Evolutionary conservation across 1,139 yeast genomes (phyloP).

Genomic region (Komagataea norvegica): DNA sequence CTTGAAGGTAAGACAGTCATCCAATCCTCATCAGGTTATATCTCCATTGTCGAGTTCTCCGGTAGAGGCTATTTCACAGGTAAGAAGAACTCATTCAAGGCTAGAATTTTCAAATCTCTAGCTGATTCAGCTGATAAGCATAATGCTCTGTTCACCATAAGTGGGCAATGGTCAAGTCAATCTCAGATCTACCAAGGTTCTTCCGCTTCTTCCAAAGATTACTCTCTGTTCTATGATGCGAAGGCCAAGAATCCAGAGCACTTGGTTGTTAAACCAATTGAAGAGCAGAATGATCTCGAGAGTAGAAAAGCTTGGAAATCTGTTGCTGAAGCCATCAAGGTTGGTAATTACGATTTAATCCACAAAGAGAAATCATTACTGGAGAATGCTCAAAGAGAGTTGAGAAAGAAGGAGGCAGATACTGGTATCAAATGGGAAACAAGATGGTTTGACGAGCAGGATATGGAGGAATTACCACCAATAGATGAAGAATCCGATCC

Average conservation of each 20-base stretch:
- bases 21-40: conserved; percentile 75
- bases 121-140: conserved; percentile 45
- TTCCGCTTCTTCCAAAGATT: conserved; percentile 29
- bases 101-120: conserved; percentile 60
- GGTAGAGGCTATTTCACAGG: conserved; percentile 98
- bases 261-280: conserved; percentile 71
- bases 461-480: conserved; percentile 34
- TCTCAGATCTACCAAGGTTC: conserved; percentile 41
- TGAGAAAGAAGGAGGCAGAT: conserved; percentile 66
- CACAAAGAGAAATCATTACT: conserved; percentile 68
- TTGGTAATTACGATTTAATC: conserved; percentile 69
- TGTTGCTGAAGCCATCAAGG: conserved; percentile 82
- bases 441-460: conserved; percentile 70
- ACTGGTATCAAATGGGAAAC: conserved; percentile 62
- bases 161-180: conserved; percentile 90
- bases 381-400: conserved; percentile 78
- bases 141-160: conserved; percentile 68
- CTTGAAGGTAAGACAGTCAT: conserved; percentile 81
- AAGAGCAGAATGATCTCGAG: conserved; percentile 70
- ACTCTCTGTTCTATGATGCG: conserved; percentile 69
- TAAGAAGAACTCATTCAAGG: conserved; percentile 87
- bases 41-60: conserved; percentile 69
- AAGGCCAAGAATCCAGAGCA: conserved; percentile 44
- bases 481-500: conserved; percentile 34
- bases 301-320: conserved; percentile 79